phyloP scores from a whole-genome alignment of 371 early-diverging fungal species.

The Mucor velutinosus region DNA sequence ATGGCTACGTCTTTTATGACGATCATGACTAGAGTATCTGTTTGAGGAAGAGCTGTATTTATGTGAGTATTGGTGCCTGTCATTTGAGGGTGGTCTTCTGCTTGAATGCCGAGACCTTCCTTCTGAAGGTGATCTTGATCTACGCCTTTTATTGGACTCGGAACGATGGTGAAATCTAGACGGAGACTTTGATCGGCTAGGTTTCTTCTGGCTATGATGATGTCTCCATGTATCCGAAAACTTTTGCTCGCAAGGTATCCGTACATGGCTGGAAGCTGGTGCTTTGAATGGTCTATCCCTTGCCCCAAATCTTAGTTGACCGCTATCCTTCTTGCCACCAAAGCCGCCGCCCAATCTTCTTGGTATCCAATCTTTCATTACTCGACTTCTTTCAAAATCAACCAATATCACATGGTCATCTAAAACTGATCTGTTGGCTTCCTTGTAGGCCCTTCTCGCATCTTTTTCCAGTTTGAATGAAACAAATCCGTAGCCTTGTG shows the following conservation, averaged over 20 bases:
- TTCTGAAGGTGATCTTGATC: background rate
- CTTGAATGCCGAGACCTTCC: background rate
- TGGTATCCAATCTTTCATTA: slow-evolving; percentile 63
- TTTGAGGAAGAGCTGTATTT: background rate
- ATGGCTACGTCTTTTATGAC: background rate
- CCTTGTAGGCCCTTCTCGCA: slow-evolving; percentile 48
- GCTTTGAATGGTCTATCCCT: slow-evolving; percentile 58
- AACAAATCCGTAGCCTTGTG: slow-evolving; percentile 61
- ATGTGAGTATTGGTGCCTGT: background rate
- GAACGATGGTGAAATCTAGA: background rate
- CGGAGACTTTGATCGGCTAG: background rate
- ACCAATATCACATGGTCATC: slow-evolving; percentile 54
- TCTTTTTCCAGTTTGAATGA: slow-evolving; percentile 37
- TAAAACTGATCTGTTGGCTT: slow-evolving; percentile 37
- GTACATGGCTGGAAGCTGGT: slow-evolving; percentile 28
- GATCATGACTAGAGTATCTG: background rate
- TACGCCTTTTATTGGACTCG: background rate
- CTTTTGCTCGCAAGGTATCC: background rate
- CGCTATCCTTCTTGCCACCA: slow-evolving; percentile 64
- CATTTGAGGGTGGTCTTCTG: background rate
- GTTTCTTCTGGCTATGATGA: background rate
- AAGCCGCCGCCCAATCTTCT: slow-evolving; percentile 66
- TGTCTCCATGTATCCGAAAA: slow-evolving; percentile 3
- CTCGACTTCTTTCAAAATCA: slow-evolving; percentile 60
- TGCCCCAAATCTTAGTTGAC: slow-evolving; percentile 66